Evolutionary conservation across 345 rosid genomes (phyloP), one percentile per base, ranked within the genome.

Genomic region (Odontarrhena argentea): DNA sequence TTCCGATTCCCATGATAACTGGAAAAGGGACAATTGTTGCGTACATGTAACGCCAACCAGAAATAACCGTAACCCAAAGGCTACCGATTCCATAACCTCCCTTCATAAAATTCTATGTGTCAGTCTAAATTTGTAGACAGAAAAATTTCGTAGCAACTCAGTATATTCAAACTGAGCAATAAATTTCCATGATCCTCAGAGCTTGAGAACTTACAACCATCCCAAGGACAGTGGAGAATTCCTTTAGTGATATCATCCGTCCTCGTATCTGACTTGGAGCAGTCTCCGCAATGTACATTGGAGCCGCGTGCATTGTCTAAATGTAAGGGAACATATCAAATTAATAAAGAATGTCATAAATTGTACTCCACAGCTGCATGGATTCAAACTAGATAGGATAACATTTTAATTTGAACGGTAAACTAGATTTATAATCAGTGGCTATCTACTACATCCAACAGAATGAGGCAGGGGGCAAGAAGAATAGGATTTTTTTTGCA

Each of bases 261-360:
- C 99, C 99, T 26, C 99, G 99, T 60, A 94, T 91, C 70, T 76
- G 82, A 80, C 82, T 81, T 58, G 99, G 96, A 47, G 97, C 89
- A 66, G 98, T 93, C 90, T 90, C 98, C 44, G 98, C 93, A 71
- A 93, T 93, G 86, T 90, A 93, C 93, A 90, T 90, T 12, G 98
- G 98, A 76, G 98, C 98, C 60, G 98, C 89, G 49, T 93, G 98
- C 98, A 94, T 94, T 44, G 99, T 86, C 99, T 94, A 75, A 43
- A 66, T 56, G 40, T 24, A 73, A 68, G 35, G 58, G 40, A 55
- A 30, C 22, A 44, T 42, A 46, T 61, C 46, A 69, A 34, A 46
- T 50, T 42, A 66, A n/a, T 32, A 3, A 62, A 12, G 9, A 55
- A 55, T 28, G 55, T 37, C 10, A 36, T 61, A n/a, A 14, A 38